Base-by-base conservation (phyloP, 2,329 filamentous ascomycete species). In the Colletotrichum karsti region DNA sequence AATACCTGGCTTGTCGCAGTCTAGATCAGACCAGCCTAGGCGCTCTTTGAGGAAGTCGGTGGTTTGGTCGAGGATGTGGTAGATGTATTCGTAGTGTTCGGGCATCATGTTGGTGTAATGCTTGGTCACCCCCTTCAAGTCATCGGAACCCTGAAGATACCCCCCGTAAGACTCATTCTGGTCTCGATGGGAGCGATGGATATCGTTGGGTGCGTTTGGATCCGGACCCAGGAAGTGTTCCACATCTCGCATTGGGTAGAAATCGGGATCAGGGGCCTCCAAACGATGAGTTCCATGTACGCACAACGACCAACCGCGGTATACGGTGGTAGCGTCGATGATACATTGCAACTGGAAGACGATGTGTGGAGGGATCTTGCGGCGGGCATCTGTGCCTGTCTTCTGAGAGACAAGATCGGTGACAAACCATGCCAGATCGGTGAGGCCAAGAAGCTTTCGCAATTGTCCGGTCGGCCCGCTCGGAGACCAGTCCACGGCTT, bases 311-410 rank as follows among this genome's bases (percentile, higher is more conserved):
- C 84, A 87, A 2, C 84, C 83, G 1, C 77, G 79, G 9, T 79
- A 84, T 1, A 81, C 75, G 3, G 77, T 74, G 41, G 84, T 74
- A 2, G 84, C 82, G 67, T 87, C 85, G 15, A 86, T 78, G 35
- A 87, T 83, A 66, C 81, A 83, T 68, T 87, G 83, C 0, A 87
- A 74, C 35, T 86, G 79, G 63, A 87, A 85, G 1, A 87, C 81
- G 67, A 82, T 79, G 30, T 82, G 80, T 0, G 84, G 83, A 1
- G 81, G 73, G n/a, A 87, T 85, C 33, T 72, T 81, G 0, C 72
- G 58, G 8, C 77, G 74, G 35, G 85, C 61, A 60, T 82, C 72
- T 0, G 77, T 77, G 0, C 75, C 78, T 0, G 74, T 75, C 57
- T 83, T 83, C 63, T 84, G 78, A 78, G 84, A 82, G 0, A 82